A percentile compares a stretch with the other conserved stretches of the same genome.
phyloP scores from a whole-genome alignment of 495 filamentous ascomycete genomes.

The Aspergillus sclerotioniger region DNA sequence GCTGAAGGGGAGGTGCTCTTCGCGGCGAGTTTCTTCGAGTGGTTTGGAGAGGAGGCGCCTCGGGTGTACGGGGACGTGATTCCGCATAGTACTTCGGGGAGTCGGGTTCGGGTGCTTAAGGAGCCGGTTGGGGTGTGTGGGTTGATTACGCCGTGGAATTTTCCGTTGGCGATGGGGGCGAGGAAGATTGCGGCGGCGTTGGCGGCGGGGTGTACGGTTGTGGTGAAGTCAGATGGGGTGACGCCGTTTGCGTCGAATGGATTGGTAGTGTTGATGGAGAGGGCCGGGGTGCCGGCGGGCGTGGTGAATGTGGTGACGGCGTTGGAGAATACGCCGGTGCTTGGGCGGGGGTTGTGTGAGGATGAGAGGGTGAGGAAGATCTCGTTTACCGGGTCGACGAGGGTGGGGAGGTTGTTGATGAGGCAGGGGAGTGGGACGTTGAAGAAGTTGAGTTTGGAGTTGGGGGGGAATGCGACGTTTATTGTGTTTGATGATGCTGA shows the following conservation, averaged over 20 bases:
- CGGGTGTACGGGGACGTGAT: constrained; percentile 42
- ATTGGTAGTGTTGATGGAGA: constrained; percentile 54
- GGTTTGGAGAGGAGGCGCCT: constrained; percentile 52
- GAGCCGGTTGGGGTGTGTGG: constrained; percentile 48
- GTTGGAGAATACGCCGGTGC: constrained; percentile 51
- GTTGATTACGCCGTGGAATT: constrained; percentile 40
- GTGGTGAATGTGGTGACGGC: constrained; percentile 61
- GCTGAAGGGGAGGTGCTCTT: constrained; percentile 48
- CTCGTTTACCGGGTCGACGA: constrained; percentile 62
- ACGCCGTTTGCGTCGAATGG: constrained; percentile 58
- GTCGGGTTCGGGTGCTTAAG: constrained; percentile 46
- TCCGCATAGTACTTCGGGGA: constrained; percentile 30
- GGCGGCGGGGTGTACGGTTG: constrained; percentile 62
- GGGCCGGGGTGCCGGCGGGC: constrained; percentile 59
- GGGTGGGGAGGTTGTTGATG: constrained; percentile 50
- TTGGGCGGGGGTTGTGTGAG: constrained; percentile 55
- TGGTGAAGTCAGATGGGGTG: constrained; percentile 36
- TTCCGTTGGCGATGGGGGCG: constrained; percentile 54
- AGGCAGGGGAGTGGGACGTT: constrained; percentile 48
- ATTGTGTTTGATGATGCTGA: constrained; percentile 66
- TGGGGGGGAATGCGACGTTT: constrained; percentile 66
- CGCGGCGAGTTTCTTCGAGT: constrained; percentile 47
- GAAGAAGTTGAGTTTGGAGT: constrained; percentile 64
- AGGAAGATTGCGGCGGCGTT: constrained; percentile 60
- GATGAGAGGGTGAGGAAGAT: constrained; percentile 58